phyloP scores from a whole-genome alignment of 2,329 filamentous ascomycete genomes.

The Waltergamsia citrina region DNA sequence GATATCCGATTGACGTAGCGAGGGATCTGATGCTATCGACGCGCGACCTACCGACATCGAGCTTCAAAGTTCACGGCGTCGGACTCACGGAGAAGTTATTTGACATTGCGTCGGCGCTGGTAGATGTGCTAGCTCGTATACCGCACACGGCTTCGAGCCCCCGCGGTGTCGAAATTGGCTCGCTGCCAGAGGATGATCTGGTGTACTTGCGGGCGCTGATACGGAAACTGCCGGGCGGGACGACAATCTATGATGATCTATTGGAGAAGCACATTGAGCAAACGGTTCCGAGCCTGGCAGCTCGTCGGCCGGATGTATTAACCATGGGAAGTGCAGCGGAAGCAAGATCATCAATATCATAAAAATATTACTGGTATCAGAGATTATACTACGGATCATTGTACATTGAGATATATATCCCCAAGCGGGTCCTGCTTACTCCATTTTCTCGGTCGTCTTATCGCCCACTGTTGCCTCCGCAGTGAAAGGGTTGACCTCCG shows the following conservation, averaged over 20 bases:
- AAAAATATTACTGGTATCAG: too few relatives aligned
- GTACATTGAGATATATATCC: background rate
- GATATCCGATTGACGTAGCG: conserved; percentile 30
- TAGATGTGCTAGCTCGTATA: conserved; percentile 32
- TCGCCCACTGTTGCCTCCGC: background rate
- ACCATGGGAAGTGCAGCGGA: background rate
- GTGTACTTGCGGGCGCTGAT: conserved; percentile 26
- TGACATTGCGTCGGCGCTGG: conserved; percentile 31
- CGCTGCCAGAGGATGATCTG: conserved; percentile 24
- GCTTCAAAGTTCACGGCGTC: conserved; percentile 31
- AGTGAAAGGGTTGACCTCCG: conserved; percentile 8
- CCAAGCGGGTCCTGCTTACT: too few relatives aligned
- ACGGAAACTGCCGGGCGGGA: conserved; percentile 24
- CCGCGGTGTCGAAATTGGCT: conserved; percentile 13
- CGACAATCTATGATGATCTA: conserved; percentile 25
- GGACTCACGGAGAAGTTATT: conserved; percentile 37
- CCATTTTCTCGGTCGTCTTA: conserved; percentile 3
- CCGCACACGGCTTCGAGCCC: conserved; percentile 19
- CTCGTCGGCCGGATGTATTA: background rate
- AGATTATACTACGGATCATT: too few relatives aligned
- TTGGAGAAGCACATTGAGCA: conserved; percentile 29
- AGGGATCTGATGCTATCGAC: conserved; percentile 28
- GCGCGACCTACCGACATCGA: conserved; percentile 23
- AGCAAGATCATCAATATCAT: too few relatives aligned
- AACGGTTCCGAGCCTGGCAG: conserved; percentile 16